Base-by-base conservation (phyloP, 1,139 yeast species). In the Hansenula sp. region DNA sequence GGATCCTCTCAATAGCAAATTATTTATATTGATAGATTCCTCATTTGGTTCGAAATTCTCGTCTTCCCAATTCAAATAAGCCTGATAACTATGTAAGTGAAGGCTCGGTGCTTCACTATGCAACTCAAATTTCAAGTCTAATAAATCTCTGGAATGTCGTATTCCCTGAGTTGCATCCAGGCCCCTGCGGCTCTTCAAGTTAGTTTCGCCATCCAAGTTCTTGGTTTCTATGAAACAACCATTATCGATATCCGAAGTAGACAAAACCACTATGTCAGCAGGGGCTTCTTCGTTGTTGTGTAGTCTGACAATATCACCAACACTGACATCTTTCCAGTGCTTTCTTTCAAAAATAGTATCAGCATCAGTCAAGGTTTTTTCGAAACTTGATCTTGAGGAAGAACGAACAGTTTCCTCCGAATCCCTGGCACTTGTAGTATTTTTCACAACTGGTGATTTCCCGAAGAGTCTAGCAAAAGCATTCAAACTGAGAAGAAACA, bases 201-300 rank as follows among this genome's bases (percentile, higher is more conserved):
- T 93, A 2, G 98, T 89, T 66, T 93, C 99, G 62, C 99, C 99
- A 66, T 93, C 99, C 57, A 93, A 74, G 63, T 93, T 93, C 60
- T 90, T 91, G 1, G 99, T 93, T 65, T 93, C 99, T 34, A 91
- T 82, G 59, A 84, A 91, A 67, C 98, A 91, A 39, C 84, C 90
- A 36, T 96, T 96, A 61, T 93, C 98, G 1, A 76, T 63, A 60
- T 91, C 98, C 1, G 96, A 84, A 0, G 96, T 82, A 2, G 96
- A 77, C 33, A 93, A 60, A 33, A 93, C 68, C 21, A 89, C 74
- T 25, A 91, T 63, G 68, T 93, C 99, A 5, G 97, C 97, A 2
- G 99, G 99, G 19, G 91, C 81, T 64, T 89, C 95, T 63, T 91
- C 97, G 62, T 93, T 85, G 48, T 84, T 84, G 55, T 89, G 79